Base-by-base conservation (phyloP, 805 yeast species). In the Metschnikowia lunata region DNA sequence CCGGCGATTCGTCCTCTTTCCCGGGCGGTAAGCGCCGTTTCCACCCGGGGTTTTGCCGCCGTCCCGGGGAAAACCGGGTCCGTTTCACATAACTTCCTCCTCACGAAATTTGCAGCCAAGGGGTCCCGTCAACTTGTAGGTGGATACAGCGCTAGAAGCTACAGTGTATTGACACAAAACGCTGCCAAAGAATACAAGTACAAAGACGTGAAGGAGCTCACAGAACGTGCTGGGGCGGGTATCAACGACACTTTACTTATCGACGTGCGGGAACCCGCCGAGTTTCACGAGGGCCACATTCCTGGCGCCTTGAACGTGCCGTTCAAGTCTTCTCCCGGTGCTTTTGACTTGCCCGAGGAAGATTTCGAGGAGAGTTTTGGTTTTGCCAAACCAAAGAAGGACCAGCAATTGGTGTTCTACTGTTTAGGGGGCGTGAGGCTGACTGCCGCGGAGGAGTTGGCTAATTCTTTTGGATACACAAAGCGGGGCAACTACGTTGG, bases 341-440 rank as follows among this genome's bases (percentile, higher is more conserved):
- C 98, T 0, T 73, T 91, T 48, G 88, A 87, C 39, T 76, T 91
- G 39, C 66, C 82, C 1, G 75, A 76, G 6, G 95, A 86, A 43
- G 96, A 87, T 52, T 91, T 93, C 58, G 76, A 80, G 56, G 86
- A 85, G 31, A 72, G 79, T 37, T 88, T 90, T 68, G 91, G 95
- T 11, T 82, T 89, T 58, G 74, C 72, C 11, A 91, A 91, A 69
- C 99, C 99, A 3, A 55, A 67, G 7, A 64, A 70, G 38, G 82
- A 80, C 40, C 79, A 85, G 59, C 86, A 87, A 53, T 72, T 91
- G 60, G 78, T 91, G 34, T 90, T 91, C 67, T 90, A 90, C 69
- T 91, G 99, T 67, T 79, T 85, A 39, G 96, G 86, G 8, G 99
- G 99, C 45, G 85, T 89, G 37, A 82, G 99, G 71, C 84, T 95